These are phyloP conservation scores for Phytophthora sp. DNA, from an alignment of 352 stramenopile genomes.

Conservation along the genomic window DNA sequence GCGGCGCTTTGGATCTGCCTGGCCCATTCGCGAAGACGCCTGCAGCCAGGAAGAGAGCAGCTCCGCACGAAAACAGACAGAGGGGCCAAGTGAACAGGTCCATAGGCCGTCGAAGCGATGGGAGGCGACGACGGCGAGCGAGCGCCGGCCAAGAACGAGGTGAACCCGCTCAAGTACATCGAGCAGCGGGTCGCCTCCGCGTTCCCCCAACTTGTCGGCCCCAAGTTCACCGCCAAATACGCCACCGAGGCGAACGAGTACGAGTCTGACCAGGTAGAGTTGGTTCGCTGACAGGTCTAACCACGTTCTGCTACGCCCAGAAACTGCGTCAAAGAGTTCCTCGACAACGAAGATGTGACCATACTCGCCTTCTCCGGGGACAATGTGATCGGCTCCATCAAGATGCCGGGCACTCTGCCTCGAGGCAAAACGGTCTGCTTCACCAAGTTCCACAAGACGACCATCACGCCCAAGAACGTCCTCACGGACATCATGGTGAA, in stretches of 20 bases:
- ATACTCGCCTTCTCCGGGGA: constrained; percentile 92
- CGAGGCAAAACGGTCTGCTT: constrained; percentile 93
- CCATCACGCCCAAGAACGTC: constrained; percentile 86
- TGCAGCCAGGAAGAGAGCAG: background rate
- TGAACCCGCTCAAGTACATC: constrained; percentile 83
- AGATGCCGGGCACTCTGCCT: constrained; percentile 88
- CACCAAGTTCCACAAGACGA: constrained; percentile 88
- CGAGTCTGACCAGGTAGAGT: no score
- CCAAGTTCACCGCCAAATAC: constrained; percentile 86
- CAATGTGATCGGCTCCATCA: constrained; percentile 82
- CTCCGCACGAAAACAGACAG: background rate
- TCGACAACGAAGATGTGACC: constrained; percentile 85
- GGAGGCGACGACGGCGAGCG: constrained; percentile 48
- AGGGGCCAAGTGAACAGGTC: background rate
- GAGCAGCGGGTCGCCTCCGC: constrained; percentile 80
- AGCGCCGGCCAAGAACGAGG: constrained; percentile 60
- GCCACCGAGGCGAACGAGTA: constrained; percentile 84
- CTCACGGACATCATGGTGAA: constrained; percentile 88
- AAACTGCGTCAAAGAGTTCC: constrained; percentile 88
- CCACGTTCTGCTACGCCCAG: no score
- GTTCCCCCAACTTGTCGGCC: constrained; percentile 58
- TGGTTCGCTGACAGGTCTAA: no score
- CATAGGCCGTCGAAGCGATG: constrained; percentile 32
- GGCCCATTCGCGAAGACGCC: constrained; percentile 5
- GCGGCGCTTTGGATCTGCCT: background rate